Evolutionary conservation across 2,329 filamentous ascomycete species (phyloP), one percentile per base, ranked within the genome.

Genomic region (Epichloe uncinata): DNA sequence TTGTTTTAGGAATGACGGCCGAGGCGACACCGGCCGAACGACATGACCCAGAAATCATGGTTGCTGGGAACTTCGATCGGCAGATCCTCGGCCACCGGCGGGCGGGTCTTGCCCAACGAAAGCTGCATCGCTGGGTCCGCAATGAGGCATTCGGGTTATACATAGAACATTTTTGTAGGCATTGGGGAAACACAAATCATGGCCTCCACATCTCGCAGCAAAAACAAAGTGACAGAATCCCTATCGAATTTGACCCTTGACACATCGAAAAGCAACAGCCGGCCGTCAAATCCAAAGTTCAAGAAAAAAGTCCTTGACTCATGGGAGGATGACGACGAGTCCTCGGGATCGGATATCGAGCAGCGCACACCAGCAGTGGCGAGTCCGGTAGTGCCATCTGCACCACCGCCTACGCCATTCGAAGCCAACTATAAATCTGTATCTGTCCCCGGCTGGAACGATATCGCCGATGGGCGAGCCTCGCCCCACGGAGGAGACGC

Each of bases 401-500:
- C 81, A 18, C 84, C 84, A 30, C 83, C 83, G 2, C 80, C 83
- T 0, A 87, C 82, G 0, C 83, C 84, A 11, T 75, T 79, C 56
- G 79, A 79, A 0, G 77, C 80, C 20, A 48, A 43, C 13, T 44
- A 48, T 13, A 42, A 22, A 11, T 40, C 35, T 9, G 8, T 11
- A 37, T 13, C 55, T 20, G 26, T 45, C 2, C 49, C 53, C 13
- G 46, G 41, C 22, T 55, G 55, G 53, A 35, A 38, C 15, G 18
- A 50, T 12, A 20, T 9, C 1, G 3, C 11, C 7, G 42, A 40
- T 22, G 38, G 18, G 5, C 40, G 30, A 13, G 22, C 40, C 33
- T 38, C 48, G 8, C 37, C 51, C 3, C 43, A 45, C 5, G 55
- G 60, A 33, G 61, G 60, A 13, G 56, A 58, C 5, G 34, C 55